phyloP scores from a whole-genome alignment of 345 rosid species.

The Brassica nigra region DNA sequence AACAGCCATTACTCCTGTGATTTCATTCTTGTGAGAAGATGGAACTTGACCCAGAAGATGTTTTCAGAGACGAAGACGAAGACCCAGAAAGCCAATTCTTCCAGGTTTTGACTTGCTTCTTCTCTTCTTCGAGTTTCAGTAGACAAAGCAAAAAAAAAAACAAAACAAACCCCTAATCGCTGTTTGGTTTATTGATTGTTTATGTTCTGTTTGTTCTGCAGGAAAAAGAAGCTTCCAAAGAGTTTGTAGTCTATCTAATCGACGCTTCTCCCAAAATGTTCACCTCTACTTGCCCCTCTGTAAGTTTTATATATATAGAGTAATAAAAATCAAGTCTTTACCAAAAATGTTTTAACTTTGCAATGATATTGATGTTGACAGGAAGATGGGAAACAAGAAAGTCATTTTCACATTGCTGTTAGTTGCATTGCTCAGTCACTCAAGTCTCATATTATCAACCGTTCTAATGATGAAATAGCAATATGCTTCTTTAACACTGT shows the following conservation, averaged over 20 bases:
- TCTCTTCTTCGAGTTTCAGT: conserved; percentile 3
- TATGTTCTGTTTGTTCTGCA: conserved; percentile 29
- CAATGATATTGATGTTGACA: conserved; percentile 30
- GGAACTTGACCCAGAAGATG: conserved; percentile 88
- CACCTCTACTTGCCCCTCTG: conserved; percentile 51
- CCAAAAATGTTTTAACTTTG: not conserved
- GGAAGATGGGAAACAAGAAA: conserved; percentile 63
- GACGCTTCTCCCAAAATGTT: conserved; percentile 96
- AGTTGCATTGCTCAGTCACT: conserved; percentile 72
- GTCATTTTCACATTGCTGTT: conserved; percentile 70
- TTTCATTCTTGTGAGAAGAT: conserved; percentile 31
- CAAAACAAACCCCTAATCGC: conserved; percentile 6
- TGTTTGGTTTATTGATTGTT: conserved; percentile 3
- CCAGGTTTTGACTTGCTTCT: conserved; percentile 45
- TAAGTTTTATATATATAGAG: conserved; percentile 37
- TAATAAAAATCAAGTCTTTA: not conserved
- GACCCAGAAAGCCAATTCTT: conserved; percentile 60
- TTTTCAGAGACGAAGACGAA: conserved; percentile 88
- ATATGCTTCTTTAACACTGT: conserved; percentile 94
- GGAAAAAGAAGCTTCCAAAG: conserved; percentile 70
- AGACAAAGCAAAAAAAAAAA: not conserved
- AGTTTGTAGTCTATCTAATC: conserved; percentile 69
- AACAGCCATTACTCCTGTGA: not conserved
- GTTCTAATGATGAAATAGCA: conserved; percentile 82
- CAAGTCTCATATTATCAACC: conserved; percentile 79